Evolutionary conservation across 2,329 filamentous ascomycete genomes (phyloP).

Genomic region (Talaromyces marneffei): DNA sequence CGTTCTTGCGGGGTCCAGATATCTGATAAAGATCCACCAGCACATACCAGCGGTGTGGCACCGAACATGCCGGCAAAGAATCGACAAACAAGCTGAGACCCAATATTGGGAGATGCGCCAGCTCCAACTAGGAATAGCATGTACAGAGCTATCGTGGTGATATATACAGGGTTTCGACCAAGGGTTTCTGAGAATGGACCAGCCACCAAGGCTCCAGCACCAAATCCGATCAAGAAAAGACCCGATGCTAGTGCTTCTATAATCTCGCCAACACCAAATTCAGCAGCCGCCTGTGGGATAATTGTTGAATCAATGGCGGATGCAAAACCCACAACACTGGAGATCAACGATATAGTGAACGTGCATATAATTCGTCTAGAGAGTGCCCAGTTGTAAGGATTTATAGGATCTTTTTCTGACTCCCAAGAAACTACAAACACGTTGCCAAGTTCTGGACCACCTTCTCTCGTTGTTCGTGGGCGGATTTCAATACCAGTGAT

Average conservation of each 20-base stretch:
- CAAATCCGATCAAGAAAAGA: conserved; percentile 45
- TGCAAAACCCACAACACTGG: conserved; percentile 45
- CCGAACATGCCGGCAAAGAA: conserved; percentile 46
- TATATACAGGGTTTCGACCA: conserved; percentile 46
- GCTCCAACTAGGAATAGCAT: conserved; percentile 47
- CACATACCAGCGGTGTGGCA: conserved; percentile 40
- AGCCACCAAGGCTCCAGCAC: conserved; percentile 42
- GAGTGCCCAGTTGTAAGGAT: conserved; percentile 44
- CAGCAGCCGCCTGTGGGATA: conserved; percentile 34
- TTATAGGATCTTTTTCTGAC: conserved; percentile 36
- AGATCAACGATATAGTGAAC: conserved; percentile 34
- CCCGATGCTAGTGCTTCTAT: conserved; percentile 41
- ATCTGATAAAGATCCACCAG: conserved; percentile 42
- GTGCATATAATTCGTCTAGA: conserved; percentile 28
- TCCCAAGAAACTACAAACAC: conserved; percentile 40
- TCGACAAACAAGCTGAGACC: conserved; percentile 44
- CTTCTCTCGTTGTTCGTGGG: conserved; percentile 18
- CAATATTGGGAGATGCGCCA: conserved; percentile 44
- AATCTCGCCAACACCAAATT: conserved; percentile 42
- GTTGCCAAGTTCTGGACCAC: conserved; percentile 25
- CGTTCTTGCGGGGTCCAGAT: conserved; percentile 44
- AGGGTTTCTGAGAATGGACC: conserved; percentile 46
- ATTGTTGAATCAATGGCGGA: conserved; percentile 47
- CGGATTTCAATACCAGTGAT: conserved; percentile 24
- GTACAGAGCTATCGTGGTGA: conserved; percentile 42